Evolutionary conservation across 176 grass and related monocot species (phyloP), one percentile per base, ranked within the genome.

Genomic region (Triticum turgidum): DNA sequence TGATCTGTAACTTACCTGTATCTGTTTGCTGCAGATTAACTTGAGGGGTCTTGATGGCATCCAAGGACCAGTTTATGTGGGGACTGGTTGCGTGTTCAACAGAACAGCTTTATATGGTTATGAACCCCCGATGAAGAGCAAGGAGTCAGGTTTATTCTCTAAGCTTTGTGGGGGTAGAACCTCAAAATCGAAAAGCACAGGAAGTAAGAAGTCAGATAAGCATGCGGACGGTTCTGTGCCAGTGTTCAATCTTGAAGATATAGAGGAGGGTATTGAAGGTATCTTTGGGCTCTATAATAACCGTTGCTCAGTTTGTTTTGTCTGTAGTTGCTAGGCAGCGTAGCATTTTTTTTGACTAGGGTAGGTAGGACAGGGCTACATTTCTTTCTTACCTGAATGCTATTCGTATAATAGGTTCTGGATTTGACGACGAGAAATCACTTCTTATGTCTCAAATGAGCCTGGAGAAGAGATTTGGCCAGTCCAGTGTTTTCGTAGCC

Each of bases 31-130:
- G 64, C 82, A 98, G 96, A 98, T 98, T 91, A 98, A 98, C 70
- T 98, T 98, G 79, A 95, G 96, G 89, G 96, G 96, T 94, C 91
- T 98, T 14, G 93, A 98, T 87, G 96, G 96, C 56, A 92, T 98
- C 61, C 96, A 98, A 83, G 96, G 93, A 38, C 96, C 93, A 13
- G 96, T 98, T 81, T 98, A 98, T 88, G 96, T 96, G 75, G 96
- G 96, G 80, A 98, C 96, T 21, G 96, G 93, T 87, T 98, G 96
- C 85, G 96, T 98, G 77, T 98, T 98, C 82, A 98, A 98, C 84
- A 95, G 93, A 83, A 92, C 91, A 37, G 93, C 96, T 54, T 82
- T 98, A 67, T 98, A 98, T 92, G 96, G 96, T 80, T 98, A 98
- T 92, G 96, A 98, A 45, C 93, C 96, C 54, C 93, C 96, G 47